Evolutionary conservation across 768 basidiomycete species (phyloP).

Genomic region (Amanita fuliginea): DNA sequence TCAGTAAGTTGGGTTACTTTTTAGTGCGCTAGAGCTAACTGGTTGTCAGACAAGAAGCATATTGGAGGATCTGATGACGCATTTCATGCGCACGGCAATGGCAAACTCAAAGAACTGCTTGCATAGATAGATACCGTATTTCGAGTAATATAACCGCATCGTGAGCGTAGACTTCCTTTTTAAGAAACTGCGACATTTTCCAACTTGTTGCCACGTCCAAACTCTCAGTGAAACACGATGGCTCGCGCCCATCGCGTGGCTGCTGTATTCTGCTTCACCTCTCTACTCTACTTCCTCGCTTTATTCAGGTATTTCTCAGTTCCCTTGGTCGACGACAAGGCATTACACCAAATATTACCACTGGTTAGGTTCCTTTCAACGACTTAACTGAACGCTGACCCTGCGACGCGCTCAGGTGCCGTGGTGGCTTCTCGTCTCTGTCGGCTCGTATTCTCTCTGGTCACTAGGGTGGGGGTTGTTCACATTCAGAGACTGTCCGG

Average conservation of each 20-base stretch:
- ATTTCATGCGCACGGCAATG: conserved; percentile 18
- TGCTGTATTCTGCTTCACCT: conserved; percentile 27
- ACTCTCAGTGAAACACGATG: conserved; percentile 25
- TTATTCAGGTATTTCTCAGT: conserved; percentile 44
- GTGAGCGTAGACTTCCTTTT: background rate
- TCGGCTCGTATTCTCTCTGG: conserved; percentile 71
- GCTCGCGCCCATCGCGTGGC: conserved; percentile 50
- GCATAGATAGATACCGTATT: background rate
- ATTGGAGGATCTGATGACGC: no score
- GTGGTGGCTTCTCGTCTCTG: conserved; percentile 74
- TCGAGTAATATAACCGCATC: no score
- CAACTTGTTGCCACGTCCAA: no score
- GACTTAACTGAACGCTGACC: no score
- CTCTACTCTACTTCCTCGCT: conserved; percentile 42
- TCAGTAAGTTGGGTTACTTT: conserved; percentile 37
- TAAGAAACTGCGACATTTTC: no score
- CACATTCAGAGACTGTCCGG: conserved; percentile 68
- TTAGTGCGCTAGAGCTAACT: background rate
- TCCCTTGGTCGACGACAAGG: conserved; percentile 37
- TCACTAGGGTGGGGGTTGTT: conserved; percentile 68
- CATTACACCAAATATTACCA: conserved; percentile 41
- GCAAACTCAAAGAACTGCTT: conserved; percentile 17
- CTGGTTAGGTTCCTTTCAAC: conserved; percentile 32
- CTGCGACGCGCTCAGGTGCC: conserved; percentile 19
- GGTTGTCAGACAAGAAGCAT: conserved; percentile 33